Evolutionary conservation across 2,329 filamentous ascomycete genomes (phyloP), one percentile per base, ranked within the genome.

Genomic region (Coniochaeta ligniaria): DNA sequence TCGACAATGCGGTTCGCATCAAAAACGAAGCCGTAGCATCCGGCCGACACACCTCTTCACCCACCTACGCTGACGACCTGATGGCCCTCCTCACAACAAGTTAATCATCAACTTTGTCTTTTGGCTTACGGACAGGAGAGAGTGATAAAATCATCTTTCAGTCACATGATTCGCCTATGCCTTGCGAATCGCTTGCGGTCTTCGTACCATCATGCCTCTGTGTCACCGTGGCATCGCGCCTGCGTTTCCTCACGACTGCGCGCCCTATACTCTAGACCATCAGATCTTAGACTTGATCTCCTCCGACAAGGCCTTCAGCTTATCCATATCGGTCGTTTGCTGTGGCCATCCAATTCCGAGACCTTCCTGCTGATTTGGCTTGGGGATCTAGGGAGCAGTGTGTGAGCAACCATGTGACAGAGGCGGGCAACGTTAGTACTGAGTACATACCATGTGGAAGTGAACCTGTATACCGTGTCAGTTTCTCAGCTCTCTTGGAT

Each of bases 271-370:
- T 61, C 16, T 16, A 59, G 7, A 61, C n/a, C 8, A 59, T 66
- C 54, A 96, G 83, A 98, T 94, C 82, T 92, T 96, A 17, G 88
- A 77, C 83, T 96, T 96, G 71, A 99, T 81, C 60, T 96, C 90
- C 73, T 94, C 92, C 63, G 84, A 81, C 63, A 96, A 78, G 64
- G 84, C 85, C 81, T 93, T 91, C 68, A 99, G 78, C 72, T 87
- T 84, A 1, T 91, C 90, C 89, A 95, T 96, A 68, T 96, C 88
- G 1, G 83, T 83, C 63, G 80, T 75, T 75, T 91, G 83, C 64
- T 87, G 79, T 22, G 93, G 92, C 95, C 95, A 99, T 36, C 77
- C 74, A 66, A 98, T 82, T 5, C 83, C 86, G 58, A 99, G 79
- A 7, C 95, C 95, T 73, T 98, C 90, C 38, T 80, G 71, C 68